Conservation (phyloP, 1,284 basidiomycete genomes). For the Cutaneotrichosporon cyanovorans region DNA sequence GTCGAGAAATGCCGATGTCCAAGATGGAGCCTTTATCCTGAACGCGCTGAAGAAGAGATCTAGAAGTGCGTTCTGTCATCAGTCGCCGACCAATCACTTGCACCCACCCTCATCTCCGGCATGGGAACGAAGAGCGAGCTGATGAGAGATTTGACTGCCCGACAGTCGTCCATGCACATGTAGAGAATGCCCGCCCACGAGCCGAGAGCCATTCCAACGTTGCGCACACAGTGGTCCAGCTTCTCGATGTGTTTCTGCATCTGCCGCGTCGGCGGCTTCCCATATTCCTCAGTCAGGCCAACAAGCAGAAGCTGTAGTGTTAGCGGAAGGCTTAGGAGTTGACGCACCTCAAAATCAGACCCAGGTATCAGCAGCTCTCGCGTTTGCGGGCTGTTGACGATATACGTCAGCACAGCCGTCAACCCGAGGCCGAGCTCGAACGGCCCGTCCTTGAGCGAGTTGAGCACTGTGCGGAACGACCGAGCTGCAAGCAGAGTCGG, state of each 20-base stretch:
- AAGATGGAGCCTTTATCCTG: conserved; percentile 78
- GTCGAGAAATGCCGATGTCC: conserved; percentile 83
- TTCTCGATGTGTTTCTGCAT: conserved; percentile 56
- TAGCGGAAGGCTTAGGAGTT: too few species aligned
- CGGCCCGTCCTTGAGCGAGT: conserved; percentile 80
- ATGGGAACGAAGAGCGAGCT: conserved; percentile 82
- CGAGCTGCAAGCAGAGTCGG: conserved; percentile 72
- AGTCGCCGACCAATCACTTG: neutral
- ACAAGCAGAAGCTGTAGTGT: conserved; percentile 64
- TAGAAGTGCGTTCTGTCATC: conserved; percentile 71
- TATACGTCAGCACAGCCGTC: conserved; percentile 72
- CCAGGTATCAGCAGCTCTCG: conserved; percentile 72
- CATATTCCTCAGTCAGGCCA: conserved; percentile 83
- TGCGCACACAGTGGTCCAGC: conserved; percentile 66
- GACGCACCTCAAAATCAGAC: conserved; percentile 75
- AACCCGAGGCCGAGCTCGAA: conserved; percentile 75
- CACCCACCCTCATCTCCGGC: conserved; percentile 65
- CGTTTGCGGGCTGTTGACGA: conserved; percentile 78
- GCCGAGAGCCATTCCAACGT: conserved; percentile 74
- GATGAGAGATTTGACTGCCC: conserved; percentile 75
- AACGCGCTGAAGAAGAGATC: conserved; percentile 93
- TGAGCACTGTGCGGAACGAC: conserved; percentile 78
- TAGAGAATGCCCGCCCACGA: conserved; percentile 95
- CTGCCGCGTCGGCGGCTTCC: conserved; percentile 54
- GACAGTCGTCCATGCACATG: conserved; percentile 81